Evolutionary conservation across 305 asterid species (phyloP), one percentile per base, ranked within the genome.

Genomic region (Solanum hybrid): DNA sequence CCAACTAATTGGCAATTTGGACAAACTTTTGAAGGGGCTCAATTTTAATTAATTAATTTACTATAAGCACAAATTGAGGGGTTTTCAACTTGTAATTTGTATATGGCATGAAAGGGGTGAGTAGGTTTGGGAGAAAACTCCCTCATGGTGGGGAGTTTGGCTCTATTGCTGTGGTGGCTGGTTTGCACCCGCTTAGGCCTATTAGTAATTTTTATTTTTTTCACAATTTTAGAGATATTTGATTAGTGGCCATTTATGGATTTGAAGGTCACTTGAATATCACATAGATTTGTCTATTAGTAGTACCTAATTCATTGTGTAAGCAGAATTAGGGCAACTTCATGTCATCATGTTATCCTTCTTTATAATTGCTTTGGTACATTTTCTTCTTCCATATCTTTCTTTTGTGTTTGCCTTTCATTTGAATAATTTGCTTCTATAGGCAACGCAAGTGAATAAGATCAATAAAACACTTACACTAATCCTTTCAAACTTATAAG

Each of bases 121-220:
- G 90, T 72, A 86, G 77, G 88, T 26, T 13, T n/a, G 90, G 87
- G n/a, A 87, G 88, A 24, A 79, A 26, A 31, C 32, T 79, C 64
- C 85, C 42, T 19, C n/a, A 38, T 12, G 64, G 56, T 64, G 51
- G 85, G 87, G 87, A 38, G 45, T 76, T 90, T 89, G 94, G 94
- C 93, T 90, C 92, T 91, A 91, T 92, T 78, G 97, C 94, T 81
- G 98, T 91, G 96, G 98, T 95, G 94, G 95, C 89, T 90, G 60
- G 94, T 69, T 94, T 90, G 95, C 97, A 92, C 98, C 97, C 96
- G 96, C 97, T 92, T 91, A 92, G 95, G 94, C 94, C 93, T 85
- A 89, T 87, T 85, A 87, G 15, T 81, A 40, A 22, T 9, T 64
- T 64, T 64, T 34, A 56, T 11, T 71, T 6, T 40, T 81, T 36